A percentile compares a stretch with the other conserved stretches of the same genome.
These are phyloP conservation scores for Russula sp. DNA, from an alignment of 768 basidiomycete species.

Conservation along the genomic window DNA sequence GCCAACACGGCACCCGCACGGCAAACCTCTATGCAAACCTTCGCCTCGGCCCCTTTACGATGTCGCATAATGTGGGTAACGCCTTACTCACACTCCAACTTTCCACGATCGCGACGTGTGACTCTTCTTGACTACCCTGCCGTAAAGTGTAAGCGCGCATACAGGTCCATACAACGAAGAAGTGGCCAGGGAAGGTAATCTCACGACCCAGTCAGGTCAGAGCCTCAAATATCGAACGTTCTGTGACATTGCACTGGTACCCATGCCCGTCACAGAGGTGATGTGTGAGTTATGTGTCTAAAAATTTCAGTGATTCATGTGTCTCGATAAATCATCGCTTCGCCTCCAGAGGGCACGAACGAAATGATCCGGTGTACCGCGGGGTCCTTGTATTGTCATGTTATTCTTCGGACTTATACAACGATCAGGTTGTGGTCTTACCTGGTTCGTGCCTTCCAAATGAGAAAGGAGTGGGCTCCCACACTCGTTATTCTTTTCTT, in stretches of 20 bases:
- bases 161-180: neutral
- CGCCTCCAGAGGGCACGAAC: neutral
- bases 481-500: neutral
- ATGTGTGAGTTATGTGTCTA: neutral
- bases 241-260: neutral
- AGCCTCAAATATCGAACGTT: neutral
- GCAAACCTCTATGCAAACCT: conserved; percentile 20
- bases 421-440: neutral
- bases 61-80: neutral
- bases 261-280: neutral
- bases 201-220: neutral
- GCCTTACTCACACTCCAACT: neutral
- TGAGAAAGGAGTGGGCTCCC: neutral
- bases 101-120: neutral
- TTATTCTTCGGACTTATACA: neutral
- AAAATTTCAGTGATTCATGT: neutral
- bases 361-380: conserved; percentile 18
- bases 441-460: neutral
- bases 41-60: neutral
- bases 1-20: conserved; percentile 24
- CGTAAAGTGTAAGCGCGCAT: conserved; percentile 1
- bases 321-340: conserved; percentile 1
- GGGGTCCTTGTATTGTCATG: conserved; percentile 5
- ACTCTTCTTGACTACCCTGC: neutral
- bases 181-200: neutral